A percentile compares a stretch with the other conserved stretches of the same genome.
Conservation (phyloP, 352 stramenopile species). For the Phytopythium aichiense region DNA sequence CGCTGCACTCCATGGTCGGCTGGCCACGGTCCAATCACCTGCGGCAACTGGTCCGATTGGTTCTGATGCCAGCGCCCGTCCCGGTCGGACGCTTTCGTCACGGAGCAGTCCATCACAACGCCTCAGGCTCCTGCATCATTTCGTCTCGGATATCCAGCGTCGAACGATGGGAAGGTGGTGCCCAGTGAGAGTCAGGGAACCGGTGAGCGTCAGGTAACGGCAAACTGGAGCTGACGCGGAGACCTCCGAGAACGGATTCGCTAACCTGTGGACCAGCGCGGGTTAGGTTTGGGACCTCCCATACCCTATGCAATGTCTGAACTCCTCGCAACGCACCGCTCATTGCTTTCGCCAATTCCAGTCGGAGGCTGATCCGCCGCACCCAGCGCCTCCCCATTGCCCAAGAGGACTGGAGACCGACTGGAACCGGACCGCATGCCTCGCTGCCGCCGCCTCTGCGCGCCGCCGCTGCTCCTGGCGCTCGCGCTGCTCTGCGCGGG, state of each 20-base stretch:
- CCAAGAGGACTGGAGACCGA: not conserved
- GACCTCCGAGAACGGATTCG: not conserved
- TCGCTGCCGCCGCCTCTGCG: not conserved
- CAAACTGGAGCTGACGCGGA: no score
- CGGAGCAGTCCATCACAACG: no score
- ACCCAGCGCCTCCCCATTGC: not conserved
- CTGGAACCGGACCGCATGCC: not conserved
- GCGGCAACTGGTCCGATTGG: not conserved
- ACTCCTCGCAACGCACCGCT: not conserved
- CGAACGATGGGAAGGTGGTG: not conserved
- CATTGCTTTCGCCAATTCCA: not conserved
- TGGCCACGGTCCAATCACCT: not conserved
- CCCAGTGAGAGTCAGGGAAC: no score
- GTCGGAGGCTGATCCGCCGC: no score
- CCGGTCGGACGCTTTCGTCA: not conserved
- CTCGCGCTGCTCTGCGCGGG: conserved; percentile 1
- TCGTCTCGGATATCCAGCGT: no score
- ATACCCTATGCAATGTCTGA: not conserved
- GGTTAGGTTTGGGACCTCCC: not conserved
- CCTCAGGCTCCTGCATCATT: no score
- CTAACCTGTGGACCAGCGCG: not conserved
- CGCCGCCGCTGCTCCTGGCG: conserved; percentile 11
- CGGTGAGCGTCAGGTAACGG: no score
- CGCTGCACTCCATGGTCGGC: not conserved
- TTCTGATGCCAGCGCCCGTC: not conserved